phyloP scores from a whole-genome alignment of 805 yeast species.

The Wickerhamiella allomyrinae region DNA sequence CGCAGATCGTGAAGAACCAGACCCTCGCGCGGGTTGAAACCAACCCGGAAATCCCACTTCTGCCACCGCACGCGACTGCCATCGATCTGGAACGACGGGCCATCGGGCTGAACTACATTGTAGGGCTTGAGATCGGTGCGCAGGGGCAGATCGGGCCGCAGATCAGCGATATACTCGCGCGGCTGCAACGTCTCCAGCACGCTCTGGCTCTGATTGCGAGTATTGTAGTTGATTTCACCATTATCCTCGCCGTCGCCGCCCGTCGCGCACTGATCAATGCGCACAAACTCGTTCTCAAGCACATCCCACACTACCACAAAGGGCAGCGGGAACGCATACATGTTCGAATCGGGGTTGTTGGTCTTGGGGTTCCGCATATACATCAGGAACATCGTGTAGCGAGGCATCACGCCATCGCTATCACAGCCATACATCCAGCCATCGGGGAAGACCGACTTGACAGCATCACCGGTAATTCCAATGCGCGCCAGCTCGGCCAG shows the following conservation, averaged over 20 bases:
- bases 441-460: slow-evolving; percentile 16
- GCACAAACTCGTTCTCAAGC: slow-evolving; percentile 42
- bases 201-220: slow-evolving; percentile 44
- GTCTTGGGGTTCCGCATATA: slow-evolving; percentile 54
- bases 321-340: slow-evolving; percentile 59
- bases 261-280: slow-evolving; percentile 62
- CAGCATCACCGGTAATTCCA: slow-evolving; percentile 21
- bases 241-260: slow-evolving; percentile 57
- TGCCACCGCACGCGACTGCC: slow-evolving; percentile 60
- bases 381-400: slow-evolving; percentile 52
- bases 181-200: slow-evolving; percentile 40
- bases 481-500: slow-evolving; percentile 82
- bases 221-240: slow-evolving; percentile 35
- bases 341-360: slow-evolving; percentile 29
- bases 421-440: slow-evolving; percentile 76
- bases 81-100: slow-evolving; percentile 53
- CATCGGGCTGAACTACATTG: slow-evolving; percentile 72
- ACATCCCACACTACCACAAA: slow-evolving; percentile 63
- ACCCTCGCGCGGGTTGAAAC: slow-evolving; percentile 65
- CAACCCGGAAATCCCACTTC: slow-evolving; percentile 67
- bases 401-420: slow-evolving; percentile 30
- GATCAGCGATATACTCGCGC: slow-evolving; percentile 62
- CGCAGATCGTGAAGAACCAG: slow-evolving; percentile 55
- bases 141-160: slow-evolving; percentile 36
- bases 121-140: slow-evolving; percentile 59